Conservation (phyloP, 768 basidiomycete species). For the Lactarius sanguifluus region DNA sequence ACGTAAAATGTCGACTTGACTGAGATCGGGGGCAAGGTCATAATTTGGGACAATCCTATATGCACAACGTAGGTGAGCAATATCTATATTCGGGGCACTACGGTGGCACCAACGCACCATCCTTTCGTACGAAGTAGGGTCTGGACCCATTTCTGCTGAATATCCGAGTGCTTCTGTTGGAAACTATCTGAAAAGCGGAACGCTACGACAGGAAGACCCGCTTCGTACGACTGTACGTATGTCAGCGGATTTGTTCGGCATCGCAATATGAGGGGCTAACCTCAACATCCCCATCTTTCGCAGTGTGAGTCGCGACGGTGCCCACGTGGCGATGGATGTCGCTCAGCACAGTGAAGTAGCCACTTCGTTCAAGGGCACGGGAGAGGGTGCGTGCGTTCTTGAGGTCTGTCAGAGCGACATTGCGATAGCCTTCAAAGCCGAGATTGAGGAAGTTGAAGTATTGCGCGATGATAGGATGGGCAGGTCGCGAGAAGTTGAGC, state of each 20-base stretch:
- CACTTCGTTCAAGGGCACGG: conserved; percentile 57
- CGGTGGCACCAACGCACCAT: conserved; percentile 36
- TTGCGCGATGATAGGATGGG: conserved; percentile 59
- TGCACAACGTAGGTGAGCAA: not conserved
- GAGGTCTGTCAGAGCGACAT: conserved; percentile 48
- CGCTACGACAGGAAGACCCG: conserved; percentile 53
- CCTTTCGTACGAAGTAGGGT: conserved; percentile 47
- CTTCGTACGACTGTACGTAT: conserved; percentile 42
- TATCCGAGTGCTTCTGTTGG: conserved; percentile 50
- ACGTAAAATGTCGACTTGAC: conserved; percentile 57
- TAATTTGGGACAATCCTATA: conserved; percentile 59
- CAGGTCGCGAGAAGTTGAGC: conserved; percentile 60
- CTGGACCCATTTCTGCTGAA: conserved; percentile 62
- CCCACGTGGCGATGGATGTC: conserved; percentile 51
- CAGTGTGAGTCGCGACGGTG: conserved; percentile 30
- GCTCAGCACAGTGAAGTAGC: conserved; percentile 52
- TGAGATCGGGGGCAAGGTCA: conserved; percentile 52
- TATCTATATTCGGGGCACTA: not conserved
- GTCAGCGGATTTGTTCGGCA: not conserved
- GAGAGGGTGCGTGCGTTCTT: conserved; percentile 66
- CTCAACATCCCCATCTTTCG: conserved; percentile 57
- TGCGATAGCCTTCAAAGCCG: conserved; percentile 54
- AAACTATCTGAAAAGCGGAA: conserved; percentile 58
- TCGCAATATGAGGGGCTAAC: conserved; percentile 37
- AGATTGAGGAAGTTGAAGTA: conserved; percentile 66